phyloP scores from a whole-genome alignment of 2,329 filamentous ascomycete genomes.

The Celoporthe dispersa region DNA sequence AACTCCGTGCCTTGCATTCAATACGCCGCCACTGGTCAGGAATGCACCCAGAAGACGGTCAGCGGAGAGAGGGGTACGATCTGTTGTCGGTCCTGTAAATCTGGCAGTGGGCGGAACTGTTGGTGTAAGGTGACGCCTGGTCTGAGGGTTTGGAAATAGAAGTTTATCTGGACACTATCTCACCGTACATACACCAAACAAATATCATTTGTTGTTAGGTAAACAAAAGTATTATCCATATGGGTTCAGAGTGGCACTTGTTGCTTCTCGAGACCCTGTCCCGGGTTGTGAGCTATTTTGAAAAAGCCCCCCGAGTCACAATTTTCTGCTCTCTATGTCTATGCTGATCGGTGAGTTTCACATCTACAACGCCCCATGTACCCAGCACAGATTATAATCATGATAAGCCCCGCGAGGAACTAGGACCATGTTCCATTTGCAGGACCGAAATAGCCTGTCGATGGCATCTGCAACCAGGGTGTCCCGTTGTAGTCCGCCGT shows the following conservation, averaged over 20 bases:
- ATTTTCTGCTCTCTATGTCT: background rate
- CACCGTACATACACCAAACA: background rate
- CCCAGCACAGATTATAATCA: background rate
- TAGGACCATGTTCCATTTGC: conserved; percentile 40
- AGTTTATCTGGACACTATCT: background rate
- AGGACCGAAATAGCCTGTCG: conserved; percentile 40
- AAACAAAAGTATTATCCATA: background rate
- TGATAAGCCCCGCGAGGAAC: background rate
- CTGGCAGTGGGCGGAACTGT: conserved; percentile 24
- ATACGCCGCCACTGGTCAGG: conserved; percentile 1
- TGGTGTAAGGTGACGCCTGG: conserved; percentile 22
- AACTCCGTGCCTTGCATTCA: conserved; percentile 12
- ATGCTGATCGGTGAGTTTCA: background rate
- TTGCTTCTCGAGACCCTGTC: background rate
- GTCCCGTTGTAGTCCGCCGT: conserved; percentile 40
- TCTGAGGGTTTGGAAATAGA: conserved; percentile 17
- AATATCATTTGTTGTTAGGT: background rate
- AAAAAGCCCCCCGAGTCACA: background rate
- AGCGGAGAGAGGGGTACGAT: conserved; percentile 4
- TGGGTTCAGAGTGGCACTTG: background rate
- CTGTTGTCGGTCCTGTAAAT: conserved; percentile 23
- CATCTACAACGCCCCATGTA: background rate
- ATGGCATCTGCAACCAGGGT: conserved; percentile 39
- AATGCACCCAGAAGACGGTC: background rate
- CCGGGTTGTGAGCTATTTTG: background rate